Percentiles rank a stretch among this genome's conserved stretches.
Conservation (phyloP, 164 flowering plant genomes). For the Magnolia officinalis region DNA sequence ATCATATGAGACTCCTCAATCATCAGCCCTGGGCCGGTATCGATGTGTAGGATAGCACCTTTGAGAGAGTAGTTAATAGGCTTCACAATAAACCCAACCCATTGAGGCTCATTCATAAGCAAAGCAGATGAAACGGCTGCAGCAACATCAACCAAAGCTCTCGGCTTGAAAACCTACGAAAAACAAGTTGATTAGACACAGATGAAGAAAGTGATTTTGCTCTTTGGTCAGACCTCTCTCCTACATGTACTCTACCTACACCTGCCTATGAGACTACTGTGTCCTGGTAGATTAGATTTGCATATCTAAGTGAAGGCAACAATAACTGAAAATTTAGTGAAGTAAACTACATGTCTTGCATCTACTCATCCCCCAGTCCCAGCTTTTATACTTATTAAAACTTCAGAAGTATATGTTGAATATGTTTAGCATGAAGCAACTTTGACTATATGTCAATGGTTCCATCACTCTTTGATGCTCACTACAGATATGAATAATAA, state of each 20-base stretch:
- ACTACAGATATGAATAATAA: no score
- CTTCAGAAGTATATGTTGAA: neutral
- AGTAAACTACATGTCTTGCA: neutral
- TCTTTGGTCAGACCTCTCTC: neutral
- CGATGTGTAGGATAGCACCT: slow-evolving; percentile 83
- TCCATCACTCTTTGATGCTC: no score
- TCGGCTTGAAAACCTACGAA: slow-evolving; percentile 78
- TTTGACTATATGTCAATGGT: no score
- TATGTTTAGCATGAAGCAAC: no score
- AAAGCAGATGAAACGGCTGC: slow-evolving; percentile 89
- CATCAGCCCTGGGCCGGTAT: slow-evolving; percentile 89
- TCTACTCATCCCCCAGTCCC: neutral
- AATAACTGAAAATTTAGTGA: neutral
- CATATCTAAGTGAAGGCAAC: neutral
- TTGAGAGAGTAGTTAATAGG: slow-evolving; percentile 88
- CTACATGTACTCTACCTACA: neutral
- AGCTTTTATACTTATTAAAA: neutral
- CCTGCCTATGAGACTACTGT: neutral
- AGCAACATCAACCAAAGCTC: slow-evolving; percentile 89
- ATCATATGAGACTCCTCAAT: slow-evolving; percentile 61
- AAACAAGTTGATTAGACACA: slow-evolving; percentile 9
- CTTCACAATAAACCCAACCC: slow-evolving; percentile 78
- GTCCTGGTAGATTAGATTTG: neutral
- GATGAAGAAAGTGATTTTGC: neutral
- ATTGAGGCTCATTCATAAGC: slow-evolving; percentile 90